A percentile compares a stretch with the other conserved stretches of the same genome.
phyloP scores from a whole-genome alignment of 495 filamentous ascomycete genomes.

The Bacidia rubella region DNA sequence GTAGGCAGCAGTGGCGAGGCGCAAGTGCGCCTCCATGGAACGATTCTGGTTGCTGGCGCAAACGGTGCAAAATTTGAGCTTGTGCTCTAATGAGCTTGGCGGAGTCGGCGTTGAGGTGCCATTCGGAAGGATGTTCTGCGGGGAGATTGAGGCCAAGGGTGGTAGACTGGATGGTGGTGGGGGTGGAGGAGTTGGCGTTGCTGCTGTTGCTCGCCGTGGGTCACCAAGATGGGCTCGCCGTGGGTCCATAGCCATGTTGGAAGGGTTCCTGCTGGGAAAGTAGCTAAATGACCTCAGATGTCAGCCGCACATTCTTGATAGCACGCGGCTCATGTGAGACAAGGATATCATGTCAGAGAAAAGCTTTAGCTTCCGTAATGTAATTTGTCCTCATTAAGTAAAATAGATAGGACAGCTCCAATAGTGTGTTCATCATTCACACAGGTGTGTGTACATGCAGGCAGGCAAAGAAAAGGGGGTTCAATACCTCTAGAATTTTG shows the following conservation, averaged over 20 bases:
- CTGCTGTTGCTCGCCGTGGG: slow-evolving; percentile 33
- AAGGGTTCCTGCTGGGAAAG: slow-evolving; percentile 26
- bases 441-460: too few relatives aligned
- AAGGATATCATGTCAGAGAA: not conserved
- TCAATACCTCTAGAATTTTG: too few relatives aligned
- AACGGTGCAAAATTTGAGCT: slow-evolving; percentile 93
- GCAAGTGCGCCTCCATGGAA: slow-evolving; percentile 95
- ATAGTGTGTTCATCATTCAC: slow-evolving; percentile 59
- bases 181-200: slow-evolving; percentile 38
- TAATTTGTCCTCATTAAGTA: slow-evolving; percentile 32
- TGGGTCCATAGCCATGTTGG: slow-evolving; percentile 22
- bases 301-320: not conserved
- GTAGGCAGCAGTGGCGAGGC: slow-evolving; percentile 70
- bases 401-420: slow-evolving; percentile 91
- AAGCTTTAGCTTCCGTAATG: not conserved
- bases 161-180: slow-evolving; percentile 37
- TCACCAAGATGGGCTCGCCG: slow-evolving; percentile 26
- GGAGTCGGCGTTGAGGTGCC: slow-evolving; percentile 38
- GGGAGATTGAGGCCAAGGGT: slow-evolving; percentile 17
- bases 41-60: slow-evolving; percentile 95
- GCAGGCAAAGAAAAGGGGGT: too few relatives aligned
- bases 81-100: slow-evolving; percentile 41
- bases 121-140: slow-evolving; percentile 30
- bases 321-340: slow-evolving; percentile 9
- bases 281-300: slow-evolving; percentile 5